phyloP scores from a whole-genome alignment of 306 rosid species.

The Lathyrus oleraceus region DNA sequence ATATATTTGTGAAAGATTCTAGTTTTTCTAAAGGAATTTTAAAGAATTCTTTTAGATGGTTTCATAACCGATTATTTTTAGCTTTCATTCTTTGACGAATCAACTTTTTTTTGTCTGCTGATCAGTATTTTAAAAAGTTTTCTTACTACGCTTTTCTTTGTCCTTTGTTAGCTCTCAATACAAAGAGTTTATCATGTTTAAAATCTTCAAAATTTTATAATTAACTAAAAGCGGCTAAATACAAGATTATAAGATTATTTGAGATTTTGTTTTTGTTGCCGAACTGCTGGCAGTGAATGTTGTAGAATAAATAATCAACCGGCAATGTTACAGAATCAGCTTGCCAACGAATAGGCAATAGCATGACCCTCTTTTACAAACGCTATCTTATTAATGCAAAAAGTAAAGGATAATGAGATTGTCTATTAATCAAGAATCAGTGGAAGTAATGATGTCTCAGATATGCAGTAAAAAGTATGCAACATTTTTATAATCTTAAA shows the following conservation, averaged over 20 bases:
- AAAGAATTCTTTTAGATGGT: constrained; percentile 35
- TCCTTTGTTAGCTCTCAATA: constrained; percentile 7
- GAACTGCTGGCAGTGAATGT: constrained; percentile 2
- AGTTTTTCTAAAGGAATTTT: constrained; percentile 34
- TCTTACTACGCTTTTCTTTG: not conserved
- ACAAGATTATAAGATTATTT: not conserved
- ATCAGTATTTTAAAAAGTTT: not conserved
- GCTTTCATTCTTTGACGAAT: constrained; percentile 27
- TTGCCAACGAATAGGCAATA: too few relatives aligned
- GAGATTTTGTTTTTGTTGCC: too few relatives aligned
- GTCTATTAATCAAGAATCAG: too few relatives aligned
- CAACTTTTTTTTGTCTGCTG: constrained; percentile 27
- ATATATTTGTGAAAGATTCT: constrained; percentile 39
- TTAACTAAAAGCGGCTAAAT: not conserved
- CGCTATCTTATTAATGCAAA: too few relatives aligned
- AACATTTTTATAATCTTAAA: not conserved
- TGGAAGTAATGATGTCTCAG: too few relatives aligned
- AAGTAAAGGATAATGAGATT: too few relatives aligned
- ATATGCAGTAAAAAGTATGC: too few relatives aligned
- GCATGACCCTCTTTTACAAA: too few relatives aligned
- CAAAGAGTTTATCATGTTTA: not conserved
- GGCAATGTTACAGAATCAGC: constrained; percentile 3
- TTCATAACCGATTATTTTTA: constrained; percentile 32
- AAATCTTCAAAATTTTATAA: not conserved
- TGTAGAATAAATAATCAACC: constrained; percentile 22